Evolutionary conservation across 2,329 filamentous ascomycete species (phyloP).

Genomic region (Rhynchosporium graminicola): DNA sequence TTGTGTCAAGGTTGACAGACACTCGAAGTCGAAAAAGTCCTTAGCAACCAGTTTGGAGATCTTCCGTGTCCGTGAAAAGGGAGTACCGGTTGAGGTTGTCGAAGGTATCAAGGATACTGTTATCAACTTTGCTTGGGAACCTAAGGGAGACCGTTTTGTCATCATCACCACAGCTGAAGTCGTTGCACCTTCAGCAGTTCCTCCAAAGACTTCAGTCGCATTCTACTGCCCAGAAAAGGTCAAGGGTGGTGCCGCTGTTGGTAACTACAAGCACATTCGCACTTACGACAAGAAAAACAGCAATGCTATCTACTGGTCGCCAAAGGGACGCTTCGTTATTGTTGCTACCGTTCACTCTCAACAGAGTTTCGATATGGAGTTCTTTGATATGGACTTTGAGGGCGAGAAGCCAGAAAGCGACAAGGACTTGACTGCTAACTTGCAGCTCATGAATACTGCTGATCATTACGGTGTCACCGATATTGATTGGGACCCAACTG

Average conservation of each 20-base stretch:
- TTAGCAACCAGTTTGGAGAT: conserved; percentile 97
- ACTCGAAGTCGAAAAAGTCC: conserved; percentile 99
- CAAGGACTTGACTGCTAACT: conserved; percentile 91
- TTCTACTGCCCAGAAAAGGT: conserved; percentile 97
- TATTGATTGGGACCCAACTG: conserved; percentile 96
- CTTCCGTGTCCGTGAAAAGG: conserved; percentile 96
- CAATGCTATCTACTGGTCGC: conserved; percentile 99
- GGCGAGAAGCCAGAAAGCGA: conserved; percentile 92
- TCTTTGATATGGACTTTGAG: conserved; percentile 97
- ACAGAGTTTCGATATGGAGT: conserved; percentile 93
- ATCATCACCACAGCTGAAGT: conserved; percentile 94
- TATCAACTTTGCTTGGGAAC: conserved; percentile 99
- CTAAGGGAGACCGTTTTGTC: conserved; percentile 95
- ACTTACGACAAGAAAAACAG: conserved; percentile 99
- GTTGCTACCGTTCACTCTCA: conserved; percentile 90
- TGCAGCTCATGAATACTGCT: conserved; percentile 89
- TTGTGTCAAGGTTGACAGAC: conserved; percentile 97
- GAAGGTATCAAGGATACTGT: conserved; percentile 98
- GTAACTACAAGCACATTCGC: conserved; percentile 95
- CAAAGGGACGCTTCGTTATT: conserved; percentile 90
- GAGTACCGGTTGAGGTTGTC: conserved; percentile 95
- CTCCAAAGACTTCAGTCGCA: conserved; percentile 89
- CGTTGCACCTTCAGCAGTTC: conserved; percentile 73
- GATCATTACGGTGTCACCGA: conserved; percentile 99
- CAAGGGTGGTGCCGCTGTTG: conserved; percentile 75